Base-by-base conservation (phyloP, 495 filamentous ascomycete genomes). In the Hypoxylon fragiforme region DNA sequence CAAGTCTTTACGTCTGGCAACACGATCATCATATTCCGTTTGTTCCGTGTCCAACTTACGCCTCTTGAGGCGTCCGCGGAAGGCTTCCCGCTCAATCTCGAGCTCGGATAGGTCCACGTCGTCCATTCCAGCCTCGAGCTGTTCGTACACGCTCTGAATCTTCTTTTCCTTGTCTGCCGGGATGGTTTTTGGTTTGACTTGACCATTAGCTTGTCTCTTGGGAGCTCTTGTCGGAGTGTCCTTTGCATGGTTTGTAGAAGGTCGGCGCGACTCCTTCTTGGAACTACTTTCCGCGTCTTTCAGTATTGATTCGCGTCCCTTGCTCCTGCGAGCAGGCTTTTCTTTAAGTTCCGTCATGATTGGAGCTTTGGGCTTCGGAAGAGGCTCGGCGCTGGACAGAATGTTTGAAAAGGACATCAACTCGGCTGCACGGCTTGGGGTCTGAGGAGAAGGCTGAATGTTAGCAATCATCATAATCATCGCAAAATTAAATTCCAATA, bases 381-480 rank as follows among this genome's bases (percentile, higher is more conserved):
- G 67, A 20, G 83, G 79, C 36, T 90, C 88, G 64, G 87, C 81
- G 51, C 79, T 85, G 1, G 90, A 91, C 28, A 96, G 81, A 47
- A 96, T 95, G 65, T 88, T 94, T 24, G 89, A 90, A 59, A 96
- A 90, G 2, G 89, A 90, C 91, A 96, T 96, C 11, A 91, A 87
- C 70, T 92, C 86, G 14, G 85, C 82, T 43, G 85, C 81, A 56
- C 87, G 82, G 45, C 83, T 77, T 24, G 83, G 77, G 42, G 81
- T 87, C 79, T 88, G 54, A 47, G 13, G 24, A 9, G 55, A 46
- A 32, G 31, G 45, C 38, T 32, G 18, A 44, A 28, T 22, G 56
- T 63, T 15, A 62, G 60, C 51, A 53, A 43, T 24, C 7, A 36
- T 24, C 39, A 52, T 39, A 35, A 35, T 63, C 40, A 59, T n/a